Conservation (phyloP, 371 early-diverging fungal genomes). For the Mortierella sp. region DNA sequence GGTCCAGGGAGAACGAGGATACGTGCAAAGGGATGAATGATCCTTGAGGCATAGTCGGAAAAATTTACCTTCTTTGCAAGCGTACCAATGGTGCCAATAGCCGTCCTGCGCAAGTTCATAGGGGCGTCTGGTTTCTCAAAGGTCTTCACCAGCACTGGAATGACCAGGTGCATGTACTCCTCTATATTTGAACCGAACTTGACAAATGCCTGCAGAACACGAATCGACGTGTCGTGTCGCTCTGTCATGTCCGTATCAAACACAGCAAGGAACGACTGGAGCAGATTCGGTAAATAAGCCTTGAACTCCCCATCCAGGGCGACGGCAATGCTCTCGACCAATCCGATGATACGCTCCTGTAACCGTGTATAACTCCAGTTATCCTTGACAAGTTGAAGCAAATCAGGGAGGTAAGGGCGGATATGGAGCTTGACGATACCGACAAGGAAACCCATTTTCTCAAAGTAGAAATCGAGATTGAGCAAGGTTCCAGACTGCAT, state of each 20-base stretch:
- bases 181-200: conserved; percentile 93
- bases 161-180: conserved; percentile 93
- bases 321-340: conserved; percentile 90
- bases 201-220: conserved; percentile 88
- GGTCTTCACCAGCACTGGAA: conserved; percentile 89
- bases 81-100: conserved; percentile 86
- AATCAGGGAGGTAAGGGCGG: conserved; percentile 86
- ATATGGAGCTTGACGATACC: conserved; percentile 93
- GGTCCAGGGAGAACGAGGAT: conserved; percentile 72
- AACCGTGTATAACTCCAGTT: conserved; percentile 84
- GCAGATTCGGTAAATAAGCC: conserved; percentile 79
- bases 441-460: conserved; percentile 87
- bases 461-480: conserved; percentile 92
- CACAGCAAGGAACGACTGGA: conserved; percentile 76
- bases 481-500: conserved; percentile 83
- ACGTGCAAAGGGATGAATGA: conserved; percentile 92
- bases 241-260: conserved; percentile 89
- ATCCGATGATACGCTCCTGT: conserved; percentile 85
- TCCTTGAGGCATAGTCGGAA: conserved; percentile 91
- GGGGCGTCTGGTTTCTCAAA: conserved; percentile 85
- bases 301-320: conserved; percentile 94
- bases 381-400: conserved; percentile 85
- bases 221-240: conserved; percentile 77
- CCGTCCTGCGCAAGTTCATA: conserved; percentile 74
- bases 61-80: conserved; percentile 88